Conservation (phyloP, 2,329 filamentous ascomycete species). For the Parafenestella ontariensis region DNA sequence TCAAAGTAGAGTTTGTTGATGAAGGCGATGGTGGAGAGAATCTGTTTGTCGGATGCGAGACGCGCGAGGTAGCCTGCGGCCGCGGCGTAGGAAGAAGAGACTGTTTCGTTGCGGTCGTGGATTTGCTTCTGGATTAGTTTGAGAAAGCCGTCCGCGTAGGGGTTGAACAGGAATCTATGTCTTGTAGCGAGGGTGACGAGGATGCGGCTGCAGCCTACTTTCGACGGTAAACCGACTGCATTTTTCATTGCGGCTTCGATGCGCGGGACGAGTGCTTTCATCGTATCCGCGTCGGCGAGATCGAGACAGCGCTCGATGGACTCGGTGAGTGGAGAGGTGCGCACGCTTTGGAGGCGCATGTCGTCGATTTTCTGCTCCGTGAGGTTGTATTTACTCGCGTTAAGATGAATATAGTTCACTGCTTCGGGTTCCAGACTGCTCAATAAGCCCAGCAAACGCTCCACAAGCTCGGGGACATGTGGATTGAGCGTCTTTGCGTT, state of each 20-base stretch:
- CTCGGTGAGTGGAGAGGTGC: constrained; percentile 87
- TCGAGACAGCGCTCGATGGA: constrained; percentile 90
- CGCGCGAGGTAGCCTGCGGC: constrained; percentile 85
- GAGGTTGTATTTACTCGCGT: constrained; percentile 81
- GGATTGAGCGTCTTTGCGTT: constrained; percentile 76
- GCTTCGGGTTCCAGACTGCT: constrained; percentile 89
- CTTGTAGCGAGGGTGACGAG: constrained; percentile 85
- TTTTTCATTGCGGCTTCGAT: constrained; percentile 83
- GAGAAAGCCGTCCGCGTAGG: constrained; percentile 78
- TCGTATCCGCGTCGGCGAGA: constrained; percentile 78
- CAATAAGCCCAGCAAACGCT: constrained; percentile 79
- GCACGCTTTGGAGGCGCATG: constrained; percentile 79
- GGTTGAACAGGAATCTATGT: constrained; percentile 75
- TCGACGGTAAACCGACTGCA: constrained; percentile 89
- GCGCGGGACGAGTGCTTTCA: constrained; percentile 73
- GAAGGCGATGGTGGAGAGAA: constrained; percentile 62
- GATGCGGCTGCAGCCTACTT: constrained; percentile 87
- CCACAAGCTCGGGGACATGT: constrained; percentile 82
- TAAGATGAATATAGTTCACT: constrained; percentile 91
- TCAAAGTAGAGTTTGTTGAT: constrained; percentile 77
- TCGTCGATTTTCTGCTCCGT: constrained; percentile 91
- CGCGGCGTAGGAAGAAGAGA: constrained; percentile 86
- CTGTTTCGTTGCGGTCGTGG: constrained; percentile 91
- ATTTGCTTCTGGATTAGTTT: constrained; percentile 80
- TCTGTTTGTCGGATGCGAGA: constrained; percentile 64